Percentiles rank a stretch among this genome's conserved stretches.
Evolutionary conservation across 345 rosid genomes (phyloP).

Genomic region (Dipteronia sinensis): DNA sequence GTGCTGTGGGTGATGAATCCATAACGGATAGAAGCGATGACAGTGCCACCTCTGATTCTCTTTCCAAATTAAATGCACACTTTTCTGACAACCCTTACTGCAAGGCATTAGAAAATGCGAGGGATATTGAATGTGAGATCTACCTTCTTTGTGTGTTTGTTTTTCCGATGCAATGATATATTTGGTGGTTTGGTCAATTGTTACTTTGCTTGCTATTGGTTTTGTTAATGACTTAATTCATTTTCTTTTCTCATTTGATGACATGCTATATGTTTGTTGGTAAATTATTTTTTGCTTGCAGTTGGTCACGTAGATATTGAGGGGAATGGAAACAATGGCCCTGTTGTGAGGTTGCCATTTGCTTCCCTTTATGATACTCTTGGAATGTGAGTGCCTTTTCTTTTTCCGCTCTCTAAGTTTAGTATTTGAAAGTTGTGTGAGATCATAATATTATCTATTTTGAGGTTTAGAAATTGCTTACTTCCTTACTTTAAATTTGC

Average conservation of each 20-base stretch:
- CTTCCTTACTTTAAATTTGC: background rate
- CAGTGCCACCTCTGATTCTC: constrained; percentile 58
- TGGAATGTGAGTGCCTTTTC: constrained; percentile 66
- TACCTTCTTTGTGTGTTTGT: constrained; percentile 18
- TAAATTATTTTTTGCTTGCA: constrained; percentile 37
- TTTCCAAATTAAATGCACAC: constrained; percentile 49
- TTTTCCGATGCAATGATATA: constrained; percentile 8
- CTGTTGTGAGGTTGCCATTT: constrained; percentile 75
- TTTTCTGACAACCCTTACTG: constrained; percentile 78
- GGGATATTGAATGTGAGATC: constrained; percentile 85
- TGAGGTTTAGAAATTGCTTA: background rate
- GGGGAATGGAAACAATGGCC: constrained; percentile 61
- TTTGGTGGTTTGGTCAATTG: background rate
- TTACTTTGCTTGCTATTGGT: constrained; percentile 50
- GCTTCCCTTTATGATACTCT: constrained; percentile 91
- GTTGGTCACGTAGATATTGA: constrained; percentile 90
- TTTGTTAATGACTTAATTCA: constrained; percentile 17
- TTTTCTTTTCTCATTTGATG: constrained; percentile 5
- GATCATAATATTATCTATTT: background rate
- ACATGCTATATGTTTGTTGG: background rate
- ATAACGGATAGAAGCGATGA: constrained; percentile 63
- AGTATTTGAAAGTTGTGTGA: background rate
- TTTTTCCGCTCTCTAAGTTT: background rate
- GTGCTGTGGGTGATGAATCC: constrained; percentile 56
- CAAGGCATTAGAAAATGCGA: constrained; percentile 84